These are phyloP conservation scores for Sarocladium kiliense DNA, from an alignment of 2,329 filamentous ascomycete genomes.

Conservation along the genomic window DNA sequence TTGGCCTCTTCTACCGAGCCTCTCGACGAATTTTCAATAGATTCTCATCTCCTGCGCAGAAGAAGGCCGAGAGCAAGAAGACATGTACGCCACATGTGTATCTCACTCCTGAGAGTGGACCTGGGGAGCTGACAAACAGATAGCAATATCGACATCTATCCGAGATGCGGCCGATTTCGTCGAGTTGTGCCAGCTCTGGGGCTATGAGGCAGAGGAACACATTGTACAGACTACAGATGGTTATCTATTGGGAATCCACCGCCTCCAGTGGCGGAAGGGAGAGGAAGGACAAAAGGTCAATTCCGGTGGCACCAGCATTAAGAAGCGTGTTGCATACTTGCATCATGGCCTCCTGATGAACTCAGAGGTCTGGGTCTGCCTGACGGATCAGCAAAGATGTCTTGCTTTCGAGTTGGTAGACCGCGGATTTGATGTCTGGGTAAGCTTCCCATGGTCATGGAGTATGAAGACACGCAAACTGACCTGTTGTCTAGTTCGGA, in stretches of 20 bases:
- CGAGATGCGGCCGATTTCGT: slow-evolving; percentile 87
- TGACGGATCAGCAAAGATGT: slow-evolving; percentile 80
- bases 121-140: not conserved
- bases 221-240: slow-evolving; percentile 92
- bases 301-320: slow-evolving; percentile 57
- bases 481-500: slow-evolving; percentile 57
- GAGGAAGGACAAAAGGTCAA: slow-evolving; percentile 80
- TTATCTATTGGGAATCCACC: slow-evolving; percentile 84
- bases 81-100: slow-evolving; percentile 51
- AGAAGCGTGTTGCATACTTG: slow-evolving; percentile 86
- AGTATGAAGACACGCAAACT: slow-evolving; percentile 14
- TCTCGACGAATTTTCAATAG: slow-evolving; percentile 80
- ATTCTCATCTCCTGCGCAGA: slow-evolving; percentile 65
- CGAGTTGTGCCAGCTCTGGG: slow-evolving; percentile 86
- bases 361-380: slow-evolving; percentile 94
- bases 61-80: slow-evolving; percentile 61
- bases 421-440: slow-evolving; percentile 92
- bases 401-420: slow-evolving; percentile 87
- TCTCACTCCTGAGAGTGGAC: too few relatives aligned
- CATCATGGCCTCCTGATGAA: slow-evolving; percentile 98
- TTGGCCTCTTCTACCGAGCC: slow-evolving; percentile 74
- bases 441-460: slow-evolving; percentile 33
- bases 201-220: slow-evolving; percentile 93
- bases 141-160: slow-evolving; percentile 68
- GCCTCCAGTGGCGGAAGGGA: slow-evolving; percentile 75